These are phyloP conservation scores for Saturnispora halmiae DNA, from an alignment of 805 yeast species.

Conservation along the genomic window DNA sequence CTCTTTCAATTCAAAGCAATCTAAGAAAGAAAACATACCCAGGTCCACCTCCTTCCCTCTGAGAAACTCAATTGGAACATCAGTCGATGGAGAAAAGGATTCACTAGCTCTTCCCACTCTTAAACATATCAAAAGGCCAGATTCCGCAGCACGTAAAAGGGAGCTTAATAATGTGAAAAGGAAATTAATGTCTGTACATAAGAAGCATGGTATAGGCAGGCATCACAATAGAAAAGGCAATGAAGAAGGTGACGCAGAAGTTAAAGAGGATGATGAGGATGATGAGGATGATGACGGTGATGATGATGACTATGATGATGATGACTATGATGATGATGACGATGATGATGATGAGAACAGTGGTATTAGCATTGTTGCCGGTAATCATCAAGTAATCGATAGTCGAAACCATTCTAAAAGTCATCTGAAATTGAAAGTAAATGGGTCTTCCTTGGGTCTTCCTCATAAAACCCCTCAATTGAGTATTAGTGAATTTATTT, in stretches of 20 bases:
- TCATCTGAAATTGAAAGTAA: too few relatives aligned
- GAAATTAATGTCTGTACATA: conserved; percentile 9
- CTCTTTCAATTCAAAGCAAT: neutral
- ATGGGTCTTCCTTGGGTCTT: neutral
- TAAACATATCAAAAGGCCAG: neutral
- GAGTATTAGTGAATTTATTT: neutral
- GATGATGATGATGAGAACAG: conserved; percentile 2
- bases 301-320: neutral
- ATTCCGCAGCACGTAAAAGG: neutral
- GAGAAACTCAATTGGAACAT: neutral
- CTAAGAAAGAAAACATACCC: conserved; percentile 4
- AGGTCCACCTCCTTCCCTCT: conserved; percentile 4
- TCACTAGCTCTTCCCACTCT: neutral
- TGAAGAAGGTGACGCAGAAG: neutral
- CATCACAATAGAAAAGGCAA: neutral
- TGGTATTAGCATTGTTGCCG: too few relatives aligned
- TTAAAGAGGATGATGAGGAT: neutral
- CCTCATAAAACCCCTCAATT: neutral
- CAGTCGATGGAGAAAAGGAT: neutral
- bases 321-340: conserved; percentile 1
- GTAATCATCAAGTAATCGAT: too few relatives aligned
- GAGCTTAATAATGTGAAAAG: conserved; percentile 10
- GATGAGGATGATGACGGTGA: neutral
- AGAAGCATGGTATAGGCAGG: neutral
- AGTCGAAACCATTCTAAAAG: too few relatives aligned